Conservation (phyloP, 2,329 filamentous ascomycete genomes). For the Botrytis fragariae region DNA sequence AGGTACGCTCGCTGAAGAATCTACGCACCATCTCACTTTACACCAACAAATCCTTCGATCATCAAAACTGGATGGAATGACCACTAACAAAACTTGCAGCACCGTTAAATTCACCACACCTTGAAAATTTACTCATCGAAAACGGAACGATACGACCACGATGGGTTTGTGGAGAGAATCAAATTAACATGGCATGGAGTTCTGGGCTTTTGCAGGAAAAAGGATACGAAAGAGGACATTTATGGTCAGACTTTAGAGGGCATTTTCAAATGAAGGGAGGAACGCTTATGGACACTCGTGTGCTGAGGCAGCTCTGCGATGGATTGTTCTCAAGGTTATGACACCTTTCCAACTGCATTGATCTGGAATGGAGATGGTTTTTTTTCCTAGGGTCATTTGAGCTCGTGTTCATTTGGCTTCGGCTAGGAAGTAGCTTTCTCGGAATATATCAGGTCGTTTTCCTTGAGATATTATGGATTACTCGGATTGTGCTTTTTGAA, state of each 20-base stretch:
- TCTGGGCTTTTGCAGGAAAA: constrained; percentile 23
- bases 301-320: constrained; percentile 16
- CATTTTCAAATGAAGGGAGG: constrained; percentile 20
- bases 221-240: constrained; percentile 10
- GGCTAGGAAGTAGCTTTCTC: constrained; percentile 20
- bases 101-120: constrained; percentile 31
- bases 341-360: constrained; percentile 17
- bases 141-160: constrained; percentile 10
- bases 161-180: constrained; percentile 13
- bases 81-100: constrained; percentile 24
- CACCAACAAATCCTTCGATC: not conserved
- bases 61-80: constrained; percentile 2
- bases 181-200: constrained; percentile 23
- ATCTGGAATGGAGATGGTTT: constrained; percentile 19
- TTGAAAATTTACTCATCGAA: constrained; percentile 12
- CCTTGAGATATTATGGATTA: constrained; percentile 8
- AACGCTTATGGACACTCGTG: constrained; percentile 19
- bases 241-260: constrained; percentile 13
- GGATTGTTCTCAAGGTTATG: constrained; percentile 15
- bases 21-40: not conserved
- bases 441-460: constrained; percentile 22
- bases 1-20: constrained; percentile 48
- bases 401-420: constrained; percentile 15
- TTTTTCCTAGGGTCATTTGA: constrained; percentile 16
- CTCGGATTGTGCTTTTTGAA: not conserved